Evolutionary conservation across 352 stramenopile genomes (phyloP).

Genomic region (Globisporangium iwayamae): DNA sequence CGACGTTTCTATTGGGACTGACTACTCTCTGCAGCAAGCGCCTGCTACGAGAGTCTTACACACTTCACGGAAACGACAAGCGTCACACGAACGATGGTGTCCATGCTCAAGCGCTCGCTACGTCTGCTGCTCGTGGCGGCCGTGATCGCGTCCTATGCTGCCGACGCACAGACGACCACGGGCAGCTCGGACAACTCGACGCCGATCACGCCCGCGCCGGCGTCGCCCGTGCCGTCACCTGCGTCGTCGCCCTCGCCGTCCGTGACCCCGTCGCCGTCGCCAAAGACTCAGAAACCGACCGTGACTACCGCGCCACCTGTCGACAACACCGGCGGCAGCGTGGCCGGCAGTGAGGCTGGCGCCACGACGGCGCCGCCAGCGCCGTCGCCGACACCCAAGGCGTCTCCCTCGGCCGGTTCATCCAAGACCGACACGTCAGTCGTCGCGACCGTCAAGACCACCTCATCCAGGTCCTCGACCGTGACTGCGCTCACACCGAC

Average conservation of each 20-base stretch:
- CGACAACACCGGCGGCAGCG: slow-evolving; percentile 1
- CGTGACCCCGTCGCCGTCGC: slow-evolving; percentile 20
- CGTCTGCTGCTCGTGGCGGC: slow-evolving; percentile 9
- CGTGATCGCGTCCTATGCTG: slow-evolving; percentile 4
- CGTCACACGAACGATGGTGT: neutral
- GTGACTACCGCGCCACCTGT: slow-evolving; percentile 19
- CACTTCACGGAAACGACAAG: no score
- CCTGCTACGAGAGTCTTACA: slow-evolving; percentile 10
- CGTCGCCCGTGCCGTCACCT: slow-evolving; percentile 3
- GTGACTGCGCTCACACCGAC: slow-evolving; percentile 21
- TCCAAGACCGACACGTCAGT: slow-evolving; percentile 12
- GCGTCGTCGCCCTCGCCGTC: slow-evolving; percentile 15
- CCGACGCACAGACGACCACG: slow-evolving; percentile 3
- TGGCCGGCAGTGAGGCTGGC: neutral
- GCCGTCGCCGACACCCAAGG: slow-evolving; percentile 12
- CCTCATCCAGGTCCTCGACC: slow-evolving; percentile 16
- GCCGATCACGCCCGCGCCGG: neutral
- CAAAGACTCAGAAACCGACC: slow-evolving; percentile 22
- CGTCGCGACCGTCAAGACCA: slow-evolving; percentile 22
- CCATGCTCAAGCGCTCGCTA: slow-evolving; percentile 12
- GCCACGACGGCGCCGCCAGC: slow-evolving; percentile 20
- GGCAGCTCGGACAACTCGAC: slow-evolving; percentile 3
- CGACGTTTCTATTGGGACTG: slow-evolving; percentile 6
- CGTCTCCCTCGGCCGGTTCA: slow-evolving; percentile 6
- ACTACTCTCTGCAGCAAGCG: slow-evolving; percentile 4